Evolutionary conservation across 2,329 filamentous ascomycete genomes (phyloP).

Genomic region (Bipolaris victoriae): DNA sequence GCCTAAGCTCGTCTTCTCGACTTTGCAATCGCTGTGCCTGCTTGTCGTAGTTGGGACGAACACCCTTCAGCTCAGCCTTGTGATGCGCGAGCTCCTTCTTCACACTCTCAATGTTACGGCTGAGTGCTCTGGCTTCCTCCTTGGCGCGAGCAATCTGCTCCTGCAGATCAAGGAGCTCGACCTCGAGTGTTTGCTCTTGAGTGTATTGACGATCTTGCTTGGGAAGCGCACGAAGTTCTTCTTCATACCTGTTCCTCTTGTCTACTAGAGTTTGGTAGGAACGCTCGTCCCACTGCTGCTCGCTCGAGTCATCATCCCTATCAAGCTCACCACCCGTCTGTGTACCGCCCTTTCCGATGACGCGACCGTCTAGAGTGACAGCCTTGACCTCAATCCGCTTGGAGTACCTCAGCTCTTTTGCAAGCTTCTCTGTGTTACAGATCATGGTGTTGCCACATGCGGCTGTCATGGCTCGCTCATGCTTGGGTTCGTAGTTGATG

Average conservation of each 20-base stretch:
- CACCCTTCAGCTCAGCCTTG: conserved; percentile 73
- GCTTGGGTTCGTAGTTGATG: conserved; percentile 86
- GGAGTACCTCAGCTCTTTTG: conserved; percentile 87
- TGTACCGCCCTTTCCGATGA: conserved; percentile 94
- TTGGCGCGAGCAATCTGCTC: conserved; percentile 73
- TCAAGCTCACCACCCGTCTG: conserved; percentile 94
- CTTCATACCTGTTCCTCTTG: conserved; percentile 74
- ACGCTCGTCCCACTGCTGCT: conserved; percentile 85
- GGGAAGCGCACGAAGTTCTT: conserved; percentile 80
- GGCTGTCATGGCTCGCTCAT: conserved; percentile 92
- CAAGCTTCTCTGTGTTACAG: conserved; percentile 84
- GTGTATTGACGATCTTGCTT: conserved; percentile 75
- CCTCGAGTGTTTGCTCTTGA: conserved; percentile 81
- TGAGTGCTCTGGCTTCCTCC: conserved; percentile 77
- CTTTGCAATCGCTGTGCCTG: conserved; percentile 72
- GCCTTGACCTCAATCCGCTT: conserved; percentile 88
- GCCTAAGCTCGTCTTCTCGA: conserved; percentile 62
- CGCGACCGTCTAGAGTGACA: conserved; percentile 90
- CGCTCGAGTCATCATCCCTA: conserved; percentile 66
- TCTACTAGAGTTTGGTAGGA: conserved; percentile 86
- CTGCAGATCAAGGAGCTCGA: conserved; percentile 79
- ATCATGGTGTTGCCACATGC: conserved; percentile 95
- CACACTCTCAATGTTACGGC: conserved; percentile 84
- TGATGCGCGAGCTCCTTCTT: conserved; percentile 78
- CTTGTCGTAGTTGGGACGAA: conserved; percentile 77